A percentile compares a stretch with the other conserved stretches of the same genome.
Conservation (phyloP, 208 protist species). For the Leishmania tropica region DNA sequence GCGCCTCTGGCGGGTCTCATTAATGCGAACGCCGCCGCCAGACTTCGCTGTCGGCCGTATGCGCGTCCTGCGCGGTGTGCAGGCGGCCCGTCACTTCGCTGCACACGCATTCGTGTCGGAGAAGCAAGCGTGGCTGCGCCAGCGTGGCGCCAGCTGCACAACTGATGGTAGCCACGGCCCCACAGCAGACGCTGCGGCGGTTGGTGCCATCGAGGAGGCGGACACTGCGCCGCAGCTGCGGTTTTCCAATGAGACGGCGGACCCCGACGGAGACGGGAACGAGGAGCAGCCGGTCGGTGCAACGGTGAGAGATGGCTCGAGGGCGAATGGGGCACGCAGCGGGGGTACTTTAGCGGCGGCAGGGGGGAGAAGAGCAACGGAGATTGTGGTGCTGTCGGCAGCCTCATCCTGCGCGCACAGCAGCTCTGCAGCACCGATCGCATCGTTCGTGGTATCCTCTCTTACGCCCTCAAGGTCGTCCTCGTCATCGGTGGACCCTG, state of each 20-base stretch:
- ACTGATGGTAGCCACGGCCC: not conserved
- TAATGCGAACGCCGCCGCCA: not conserved
- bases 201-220: not conserved
- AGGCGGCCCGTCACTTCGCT: not conserved
- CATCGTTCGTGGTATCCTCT: not conserved
- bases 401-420: not conserved
- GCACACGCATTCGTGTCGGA: not conserved
- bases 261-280: not conserved
- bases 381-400: not conserved
- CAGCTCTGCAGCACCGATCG: not conserved
- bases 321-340: not conserved
- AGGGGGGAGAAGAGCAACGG: not conserved
- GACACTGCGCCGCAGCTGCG: not conserved
- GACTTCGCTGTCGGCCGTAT: not conserved
- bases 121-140: not conserved
- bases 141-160: not conserved
- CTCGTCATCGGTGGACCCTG: constrained; percentile 20
- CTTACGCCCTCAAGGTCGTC: not conserved
- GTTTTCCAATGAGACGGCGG: not conserved
- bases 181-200: not conserved
- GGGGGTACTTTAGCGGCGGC: not conserved
- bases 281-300: not conserved
- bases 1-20: not conserved
- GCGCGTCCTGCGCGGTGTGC: not conserved
- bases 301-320: not conserved